phyloP scores from a whole-genome alignment of 129 eudicot species.

The Flaveria linearis region DNA sequence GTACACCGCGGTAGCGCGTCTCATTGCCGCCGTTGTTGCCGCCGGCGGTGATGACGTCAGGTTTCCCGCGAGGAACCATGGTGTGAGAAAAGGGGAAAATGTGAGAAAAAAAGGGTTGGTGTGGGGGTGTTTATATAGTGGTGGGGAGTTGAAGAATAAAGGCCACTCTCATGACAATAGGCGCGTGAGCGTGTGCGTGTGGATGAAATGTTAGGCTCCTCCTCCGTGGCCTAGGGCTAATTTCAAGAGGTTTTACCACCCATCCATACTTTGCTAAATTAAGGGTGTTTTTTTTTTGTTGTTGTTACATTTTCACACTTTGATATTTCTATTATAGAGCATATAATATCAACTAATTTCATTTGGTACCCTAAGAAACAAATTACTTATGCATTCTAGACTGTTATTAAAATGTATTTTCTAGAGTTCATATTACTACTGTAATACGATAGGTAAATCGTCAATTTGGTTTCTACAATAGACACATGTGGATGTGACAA shows the following conservation, averaged over 20 bases:
- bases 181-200: conserved; percentile 34
- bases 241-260: conserved; percentile 53
- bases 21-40: conserved; percentile 26
- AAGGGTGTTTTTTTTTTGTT: conserved; percentile 12
- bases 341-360: background rate
- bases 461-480: background rate
- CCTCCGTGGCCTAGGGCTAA: conserved; percentile 57
- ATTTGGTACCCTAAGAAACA: background rate
- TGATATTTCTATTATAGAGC: background rate
- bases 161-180: conserved; percentile 36
- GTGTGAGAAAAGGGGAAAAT: background rate
- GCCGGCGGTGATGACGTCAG: conserved; percentile 26
- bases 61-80: conserved; percentile 57
- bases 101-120: conserved; percentile 27
- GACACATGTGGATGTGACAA: background rate
- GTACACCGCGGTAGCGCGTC: conserved; percentile 54
- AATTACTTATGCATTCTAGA: too few relatives aligned
- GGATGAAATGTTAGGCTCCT: conserved; percentile 42
- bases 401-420: background rate
- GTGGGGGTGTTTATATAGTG: conserved; percentile 39
- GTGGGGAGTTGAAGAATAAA: background rate
- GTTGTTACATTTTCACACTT: background rate
- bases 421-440: background rate
- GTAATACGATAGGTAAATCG: background rate
- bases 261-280: conserved; percentile 42